These are phyloP conservation scores for Saururus chinensis DNA, from an alignment of 164 flowering plant genomes.

Conservation along the genomic window DNA sequence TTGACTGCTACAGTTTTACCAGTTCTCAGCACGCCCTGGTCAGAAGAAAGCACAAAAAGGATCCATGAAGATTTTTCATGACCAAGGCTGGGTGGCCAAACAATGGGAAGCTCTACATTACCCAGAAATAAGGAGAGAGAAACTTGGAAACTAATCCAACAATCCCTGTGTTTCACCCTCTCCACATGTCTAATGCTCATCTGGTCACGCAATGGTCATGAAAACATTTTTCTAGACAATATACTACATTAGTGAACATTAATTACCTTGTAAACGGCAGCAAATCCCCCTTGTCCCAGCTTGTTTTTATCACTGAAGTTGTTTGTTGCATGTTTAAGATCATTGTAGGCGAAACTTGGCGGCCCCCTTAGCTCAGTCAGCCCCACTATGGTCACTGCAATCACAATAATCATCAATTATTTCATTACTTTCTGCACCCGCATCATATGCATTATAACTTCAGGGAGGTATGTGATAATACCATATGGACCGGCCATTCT, in stretches of 20 bases:
- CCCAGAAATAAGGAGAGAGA: too few species aligned
- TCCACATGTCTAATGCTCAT: too few species aligned
- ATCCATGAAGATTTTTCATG: too few species aligned
- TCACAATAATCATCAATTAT: neutral
- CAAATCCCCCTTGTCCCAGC: constrained; percentile 55
- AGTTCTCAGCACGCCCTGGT: constrained; percentile 37
- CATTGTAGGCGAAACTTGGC: constrained; percentile 26
- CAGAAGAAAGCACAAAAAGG: neutral
- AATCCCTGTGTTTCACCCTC: too few species aligned
- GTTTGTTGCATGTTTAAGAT: constrained; percentile 35
- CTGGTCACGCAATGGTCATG: too few species aligned
- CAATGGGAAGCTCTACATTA: too few species aligned
- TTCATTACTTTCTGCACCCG: neutral
- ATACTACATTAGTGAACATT: too few species aligned
- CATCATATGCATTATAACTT: too few species aligned
- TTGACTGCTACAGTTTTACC: constrained; percentile 50
- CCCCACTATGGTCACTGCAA: constrained; percentile 7
- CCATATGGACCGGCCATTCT: neutral
- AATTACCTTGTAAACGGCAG: constrained; percentile 50
- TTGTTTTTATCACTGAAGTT: constrained; percentile 37
- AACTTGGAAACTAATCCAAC: too few species aligned
- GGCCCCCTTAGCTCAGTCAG: constrained; percentile 34
- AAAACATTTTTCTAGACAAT: too few species aligned
- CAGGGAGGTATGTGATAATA: too few species aligned
- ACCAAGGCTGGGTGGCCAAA: too few species aligned